A percentile compares a stretch with the other conserved stretches of the same genome.
These are phyloP conservation scores for Diaporthe longicolla DNA, from an alignment of 2,329 filamentous ascomycete genomes.

Conservation along the genomic window DNA sequence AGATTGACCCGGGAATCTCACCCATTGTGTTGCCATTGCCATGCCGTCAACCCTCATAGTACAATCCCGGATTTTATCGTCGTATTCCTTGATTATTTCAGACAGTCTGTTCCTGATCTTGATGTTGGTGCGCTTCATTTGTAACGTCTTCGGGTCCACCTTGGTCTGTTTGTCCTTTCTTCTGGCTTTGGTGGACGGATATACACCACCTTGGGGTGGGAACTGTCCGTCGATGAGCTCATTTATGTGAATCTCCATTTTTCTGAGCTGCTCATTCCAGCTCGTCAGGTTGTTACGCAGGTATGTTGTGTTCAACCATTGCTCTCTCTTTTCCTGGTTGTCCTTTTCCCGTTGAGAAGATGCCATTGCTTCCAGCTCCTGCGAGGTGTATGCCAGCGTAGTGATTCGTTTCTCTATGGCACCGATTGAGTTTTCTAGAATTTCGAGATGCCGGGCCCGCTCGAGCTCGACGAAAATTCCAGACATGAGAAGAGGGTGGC, in stretches of 20 bases:
- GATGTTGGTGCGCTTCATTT: neutral
- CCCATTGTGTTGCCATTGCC: conserved; percentile 54
- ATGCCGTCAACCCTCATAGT: conserved; percentile 53
- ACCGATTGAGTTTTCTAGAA: neutral
- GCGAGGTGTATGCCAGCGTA: neutral
- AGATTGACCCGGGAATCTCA: conserved; percentile 36
- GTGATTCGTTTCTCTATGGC: neutral
- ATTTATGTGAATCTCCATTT: neutral
- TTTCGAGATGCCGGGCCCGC: neutral
- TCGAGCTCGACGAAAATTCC: neutral
- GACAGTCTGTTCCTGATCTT: conserved; percentile 44
- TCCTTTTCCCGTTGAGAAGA: neutral
- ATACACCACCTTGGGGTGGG: neutral
- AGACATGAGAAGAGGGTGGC: neutral
- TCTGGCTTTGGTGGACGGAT: neutral
- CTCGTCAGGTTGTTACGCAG: neutral
- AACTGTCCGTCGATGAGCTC: neutral
- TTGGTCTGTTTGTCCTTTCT: too few species aligned
- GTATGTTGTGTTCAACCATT: neutral
- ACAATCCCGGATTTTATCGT: conserved; percentile 51
- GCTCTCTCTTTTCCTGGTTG: neutral
- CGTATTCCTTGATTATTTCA: conserved; percentile 50
- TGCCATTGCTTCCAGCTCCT: neutral
- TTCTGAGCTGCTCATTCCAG: neutral
- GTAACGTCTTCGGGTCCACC: neutral